phyloP scores from a whole-genome alignment of 371 early-diverging fungal species.

The Funneliformis caledonium region DNA sequence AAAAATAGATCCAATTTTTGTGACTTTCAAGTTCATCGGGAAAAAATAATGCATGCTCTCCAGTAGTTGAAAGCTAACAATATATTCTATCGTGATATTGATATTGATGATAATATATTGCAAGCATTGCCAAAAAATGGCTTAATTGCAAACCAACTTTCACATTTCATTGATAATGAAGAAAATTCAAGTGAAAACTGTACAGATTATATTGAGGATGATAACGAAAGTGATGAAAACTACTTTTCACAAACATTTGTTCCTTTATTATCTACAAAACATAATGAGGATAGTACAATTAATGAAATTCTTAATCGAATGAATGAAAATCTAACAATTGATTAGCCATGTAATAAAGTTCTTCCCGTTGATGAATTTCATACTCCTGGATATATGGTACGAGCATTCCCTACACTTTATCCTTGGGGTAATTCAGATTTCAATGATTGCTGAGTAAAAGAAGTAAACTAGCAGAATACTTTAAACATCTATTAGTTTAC shows the following conservation, averaged over 20 bases:
- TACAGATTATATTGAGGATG: too few relatives aligned
- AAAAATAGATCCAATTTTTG: too few relatives aligned
- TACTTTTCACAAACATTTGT: slow-evolving; percentile 19
- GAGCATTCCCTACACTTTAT: slow-evolving; percentile 13
- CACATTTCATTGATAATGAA: neutral
- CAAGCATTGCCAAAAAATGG: neutral
- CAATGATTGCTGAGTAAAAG: neutral
- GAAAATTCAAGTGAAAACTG: neutral
- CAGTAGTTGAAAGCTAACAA: too few relatives aligned
- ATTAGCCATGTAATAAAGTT: neutral
- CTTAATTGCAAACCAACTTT: neutral
- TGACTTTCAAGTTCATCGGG: slow-evolving; percentile 12
- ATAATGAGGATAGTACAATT: too few relatives aligned
- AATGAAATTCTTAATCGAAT: too few relatives aligned
- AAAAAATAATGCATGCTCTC: neutral
- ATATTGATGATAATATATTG: slow-evolving; percentile 1
- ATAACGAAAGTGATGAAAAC: neutral
- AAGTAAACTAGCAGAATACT: slow-evolving; percentile 5
- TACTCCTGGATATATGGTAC: neutral
- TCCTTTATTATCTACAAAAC: neutral
- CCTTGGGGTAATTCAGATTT: neutral
- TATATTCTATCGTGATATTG: neutral
- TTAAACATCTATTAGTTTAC: slow-evolving; percentile 2
- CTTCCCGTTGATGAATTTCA: neutral
- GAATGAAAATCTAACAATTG: neutral